These are phyloP conservation scores for Zygotorulaspora danielsina DNA, from an alignment of 805 yeast genomes.

Conservation along the genomic window DNA sequence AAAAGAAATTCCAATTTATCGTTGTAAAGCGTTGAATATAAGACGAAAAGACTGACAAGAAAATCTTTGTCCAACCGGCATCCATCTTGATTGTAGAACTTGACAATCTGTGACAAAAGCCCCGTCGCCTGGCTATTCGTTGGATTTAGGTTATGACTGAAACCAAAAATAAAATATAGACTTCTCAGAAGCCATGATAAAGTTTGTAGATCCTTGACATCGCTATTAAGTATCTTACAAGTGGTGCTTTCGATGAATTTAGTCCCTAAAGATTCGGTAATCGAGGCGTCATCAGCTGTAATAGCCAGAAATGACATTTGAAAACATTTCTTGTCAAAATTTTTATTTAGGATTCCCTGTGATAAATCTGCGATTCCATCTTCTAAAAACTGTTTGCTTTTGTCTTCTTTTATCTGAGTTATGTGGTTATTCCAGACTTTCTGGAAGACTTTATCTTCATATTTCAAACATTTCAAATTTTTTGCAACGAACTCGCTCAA, in stretches of 20 bases:
- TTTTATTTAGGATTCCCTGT: constrained; percentile 2
- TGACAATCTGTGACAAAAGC: constrained; percentile 3
- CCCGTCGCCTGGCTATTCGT: constrained; percentile 9
- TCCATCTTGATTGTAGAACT: constrained; percentile 4
- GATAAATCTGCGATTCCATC: constrained; percentile 3
- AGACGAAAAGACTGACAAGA: constrained; percentile 29
- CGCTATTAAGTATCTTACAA: neutral
- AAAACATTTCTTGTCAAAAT: constrained; percentile 7
- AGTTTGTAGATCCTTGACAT: neutral
- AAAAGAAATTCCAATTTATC: constrained; percentile 28
- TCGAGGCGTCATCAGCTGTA: constrained; percentile 1
- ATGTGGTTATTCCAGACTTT: constrained; percentile 41
- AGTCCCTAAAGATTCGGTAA: constrained; percentile 2
- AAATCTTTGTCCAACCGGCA: constrained; percentile 12
- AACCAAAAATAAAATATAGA: constrained; percentile 22
- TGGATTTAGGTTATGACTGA: constrained; percentile 10
- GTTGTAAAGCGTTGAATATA: constrained; percentile 20
- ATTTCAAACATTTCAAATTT: constrained; percentile 10
- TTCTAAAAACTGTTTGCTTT: constrained; percentile 15
- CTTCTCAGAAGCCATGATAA: constrained; percentile 35
- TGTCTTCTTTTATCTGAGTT: constrained; percentile 37
- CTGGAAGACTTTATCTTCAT: constrained; percentile 31
- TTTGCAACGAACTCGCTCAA: constrained; percentile 18
- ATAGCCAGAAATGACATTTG: constrained; percentile 18
- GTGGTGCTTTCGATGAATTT: constrained; percentile 6